Base-by-base conservation (phyloP, 768 basidiomycete species). In the Leucocoprinus leucothites region DNA sequence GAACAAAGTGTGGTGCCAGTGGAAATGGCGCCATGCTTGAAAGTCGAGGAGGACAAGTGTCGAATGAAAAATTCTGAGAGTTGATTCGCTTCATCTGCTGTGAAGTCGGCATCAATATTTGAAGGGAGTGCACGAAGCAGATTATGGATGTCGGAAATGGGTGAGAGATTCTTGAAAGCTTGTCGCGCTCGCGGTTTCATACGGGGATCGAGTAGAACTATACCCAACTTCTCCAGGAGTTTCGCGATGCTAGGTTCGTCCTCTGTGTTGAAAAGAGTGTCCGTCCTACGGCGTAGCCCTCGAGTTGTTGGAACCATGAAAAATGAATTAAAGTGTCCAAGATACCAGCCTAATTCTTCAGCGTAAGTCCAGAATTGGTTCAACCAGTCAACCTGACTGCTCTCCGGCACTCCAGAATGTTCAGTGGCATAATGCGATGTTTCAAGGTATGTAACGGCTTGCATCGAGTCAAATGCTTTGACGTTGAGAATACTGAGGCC, bases 291-390 rank as follows among this genome's bases (percentile, higher is more conserved):
- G 25, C 64, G 64, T 1, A 76, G 51, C 6, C 69, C 69, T 5
- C 59, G 55, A 14, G 60, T 61, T 0, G 72, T 69, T 1, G 77
- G 77, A 5, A 79, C 61, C 9, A 77, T 57, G 26, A 60, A 65
- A 1, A 64, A 47, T 71, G 50, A 5, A 42, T 41, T 13, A 11
- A 25, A 48, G 24, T 21, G 19, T 3, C 60, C 51, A 2, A 59
- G 55, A 16, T 57, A 59, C 11, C 45, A 53, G 0, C 45, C 14
- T 64, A 67, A 76, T 0, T 36, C 54, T 3, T 57, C 60, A 42
- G 75, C 48, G 79, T 78, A 81, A 2, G 48, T 40, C 80, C 79
- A 82, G 56, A 80, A 80, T 1, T 51, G 47, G 1, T 66, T 62
- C n/a, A 79, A 52, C 74, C 75, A 78, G 3, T 53, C 41, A 16